Base-by-base conservation (phyloP, 495 filamentous ascomycete genomes). In the Recurvomyces mirabilis region DNA sequence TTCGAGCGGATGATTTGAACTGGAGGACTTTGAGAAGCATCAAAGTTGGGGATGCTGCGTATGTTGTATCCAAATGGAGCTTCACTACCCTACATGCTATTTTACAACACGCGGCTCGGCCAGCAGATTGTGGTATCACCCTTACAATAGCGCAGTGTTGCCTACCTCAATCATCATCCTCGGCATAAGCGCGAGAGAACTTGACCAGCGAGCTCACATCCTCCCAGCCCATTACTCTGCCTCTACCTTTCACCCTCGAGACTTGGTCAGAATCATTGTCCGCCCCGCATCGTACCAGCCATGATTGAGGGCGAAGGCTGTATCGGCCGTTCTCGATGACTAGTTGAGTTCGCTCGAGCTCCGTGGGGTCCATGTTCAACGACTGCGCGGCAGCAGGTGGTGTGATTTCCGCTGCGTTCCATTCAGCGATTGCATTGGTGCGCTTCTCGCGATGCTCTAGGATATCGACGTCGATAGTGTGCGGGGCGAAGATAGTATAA, bases 391-490 rank as follows among this genome's bases (percentile, higher is more conserved):
- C n/a, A 15, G 13, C 29, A 4, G 41, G 14, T 21, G 13, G 20
- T 28, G 9, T 2, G 5, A 54, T 19, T 1, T 21, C 4, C 5
- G 35, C n/a, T 14, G 41, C 33, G 3, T 14, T 24, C 11, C 19
- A 17, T 38, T 53, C 53, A 3, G 13, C 21, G 25, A 59, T 10
- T 10, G 53, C 49, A 17, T 35, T 26, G 11, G 21, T 20, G 17
- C 58, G 53, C n/a, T 49, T 38, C 24, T 61, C 52, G 9, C 53
- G 51, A 14, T 57, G 60, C 51, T 81, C 67, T 18, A 84, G 65
- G 26, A 83, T 70, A 49, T 79, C 74, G 23, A 84, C 75, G 40
- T 93, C 86, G 22, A 84, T 71, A 0, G 85, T 87, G 40, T 68
- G 57, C 33, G 66, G 64, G 0, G 73, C 68, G 20, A 81, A 58